Base-by-base conservation (phyloP, 2,329 filamentous ascomycete species). In the Fusarium caatingaense region DNA sequence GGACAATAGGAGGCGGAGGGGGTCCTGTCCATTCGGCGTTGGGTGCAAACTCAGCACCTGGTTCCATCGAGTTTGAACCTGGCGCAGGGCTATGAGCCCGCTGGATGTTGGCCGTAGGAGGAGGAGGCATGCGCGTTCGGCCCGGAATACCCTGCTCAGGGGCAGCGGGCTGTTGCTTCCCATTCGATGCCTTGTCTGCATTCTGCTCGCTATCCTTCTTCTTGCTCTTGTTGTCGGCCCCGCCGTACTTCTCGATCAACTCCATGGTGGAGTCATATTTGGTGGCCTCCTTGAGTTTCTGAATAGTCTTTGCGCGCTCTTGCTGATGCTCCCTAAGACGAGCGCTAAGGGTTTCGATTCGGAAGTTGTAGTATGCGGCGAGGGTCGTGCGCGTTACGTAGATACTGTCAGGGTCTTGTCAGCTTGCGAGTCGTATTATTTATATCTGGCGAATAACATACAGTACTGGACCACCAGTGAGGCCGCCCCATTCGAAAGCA, bases 201-300 rank as follows among this genome's bases (percentile, higher is more conserved):
- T 57, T 60, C 20, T 63, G 56, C 10, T 64, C 68, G 18, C 50
- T 60, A 8, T 72, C 65, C 28, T 74, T 76, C 46, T 76, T 80
- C 64, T 69, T 77, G 15, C 74, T 75, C 16, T 76, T 76, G 74
- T 85, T 82, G 66, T 90, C 88, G 21, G 85, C 83, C 12, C 89
- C 92, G 37, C 94, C 94, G 78, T 99, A 99, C 76, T 98, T 99
- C 76, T 98, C 93, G 13, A 99, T 87, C 64, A 99, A 82, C 78
- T 98, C 90, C 76, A 97, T 89, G 3, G 96, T 99, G 32, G 94
- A 96, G 80, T 98, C 93, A 82, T 98, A 99, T 79, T 93, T 97
- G 34, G 96, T 99, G 27, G 94, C 94, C 62, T 92, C 90, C 81
- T 99, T 99, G 68, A 99, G 88, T 81, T 94, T 94, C 78, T 97